Evolutionary conservation across 495 filamentous ascomycete genomes (phyloP).

Genomic region (Aspergillus avenaceus): DNA sequence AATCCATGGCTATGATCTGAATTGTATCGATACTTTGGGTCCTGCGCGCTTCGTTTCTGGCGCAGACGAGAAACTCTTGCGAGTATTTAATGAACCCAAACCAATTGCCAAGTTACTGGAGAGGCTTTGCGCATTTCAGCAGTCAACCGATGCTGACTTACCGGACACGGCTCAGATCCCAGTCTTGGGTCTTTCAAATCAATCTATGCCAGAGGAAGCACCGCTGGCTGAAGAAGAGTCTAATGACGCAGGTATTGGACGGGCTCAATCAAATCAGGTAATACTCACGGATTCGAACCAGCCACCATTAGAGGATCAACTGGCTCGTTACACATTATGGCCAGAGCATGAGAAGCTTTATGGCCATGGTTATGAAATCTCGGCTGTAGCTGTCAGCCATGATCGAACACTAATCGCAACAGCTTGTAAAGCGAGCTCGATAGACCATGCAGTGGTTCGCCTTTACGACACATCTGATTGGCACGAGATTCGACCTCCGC

Average conservation of each 20-base stretch:
- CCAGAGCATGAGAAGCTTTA: constrained; percentile 96
- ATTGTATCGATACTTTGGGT: constrained; percentile 78
- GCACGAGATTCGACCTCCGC: constrained; percentile 80
- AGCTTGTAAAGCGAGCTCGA: constrained; percentile 86
- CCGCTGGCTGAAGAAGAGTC: constrained; percentile 48
- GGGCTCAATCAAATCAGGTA: constrained; percentile 18
- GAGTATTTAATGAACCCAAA: constrained; percentile 89
- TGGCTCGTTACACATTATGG: constrained; percentile 89
- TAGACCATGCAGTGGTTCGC: constrained; percentile 92
- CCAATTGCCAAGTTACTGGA: constrained; percentile 71
- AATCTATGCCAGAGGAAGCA: constrained; percentile 63
- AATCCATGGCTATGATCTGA: constrained; percentile 97
- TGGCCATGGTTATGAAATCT: constrained; percentile 98
- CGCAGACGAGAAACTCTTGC: constrained; percentile 95
- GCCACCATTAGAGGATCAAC: constrained; percentile 84
- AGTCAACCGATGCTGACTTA: constrained; percentile 43
- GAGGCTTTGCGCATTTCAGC: constrained; percentile 59
- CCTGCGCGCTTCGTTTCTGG: constrained; percentile 78
- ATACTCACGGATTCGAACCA: constrained; percentile 45
- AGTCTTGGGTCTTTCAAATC: constrained; percentile 93
- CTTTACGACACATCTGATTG: constrained; percentile 81
- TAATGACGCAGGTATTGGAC: constrained; percentile 23
- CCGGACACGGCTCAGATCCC: constrained; percentile 90
- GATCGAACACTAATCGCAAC: constrained; percentile 76
- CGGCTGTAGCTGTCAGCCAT: constrained; percentile 75